A percentile compares a stretch with the other conserved stretches of the same genome.
Evolutionary conservation across 169 alveolate species (phyloP).

Genomic region (Cryptosporidium xiaoi): DNA sequence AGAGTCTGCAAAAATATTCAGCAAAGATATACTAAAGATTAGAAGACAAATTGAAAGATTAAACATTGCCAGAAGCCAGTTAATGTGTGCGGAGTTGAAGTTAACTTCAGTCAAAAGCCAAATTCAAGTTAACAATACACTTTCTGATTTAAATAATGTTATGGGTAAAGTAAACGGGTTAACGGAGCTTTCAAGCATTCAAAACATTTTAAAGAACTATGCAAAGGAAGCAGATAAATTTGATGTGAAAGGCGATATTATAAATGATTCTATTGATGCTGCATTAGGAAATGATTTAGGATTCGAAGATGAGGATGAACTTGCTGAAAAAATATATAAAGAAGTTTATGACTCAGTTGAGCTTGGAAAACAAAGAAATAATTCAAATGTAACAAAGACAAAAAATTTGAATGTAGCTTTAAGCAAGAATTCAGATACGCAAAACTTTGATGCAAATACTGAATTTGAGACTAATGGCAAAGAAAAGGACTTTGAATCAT

Average conservation of each 20-base stretch:
- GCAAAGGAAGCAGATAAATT: conserved; percentile 59
- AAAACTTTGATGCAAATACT: background rate
- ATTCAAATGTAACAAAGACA: background rate
- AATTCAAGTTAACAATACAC: conserved; percentile 49
- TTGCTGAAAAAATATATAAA: conserved; percentile 22
- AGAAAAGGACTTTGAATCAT: background rate
- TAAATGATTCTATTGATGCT: conserved; percentile 53
- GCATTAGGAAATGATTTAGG: conserved; percentile 36
- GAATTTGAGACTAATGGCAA: background rate
- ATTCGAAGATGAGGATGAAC: conserved; percentile 50
- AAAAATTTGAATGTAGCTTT: background rate
- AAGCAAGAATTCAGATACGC: background rate
- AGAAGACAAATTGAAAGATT: conserved; percentile 51
- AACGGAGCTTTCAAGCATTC: conserved; percentile 48
- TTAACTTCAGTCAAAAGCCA: conserved; percentile 63
- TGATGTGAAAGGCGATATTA: conserved; percentile 61
- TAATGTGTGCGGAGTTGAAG: conserved; percentile 65
- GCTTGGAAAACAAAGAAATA: background rate
- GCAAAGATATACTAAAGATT: conserved; percentile 45
- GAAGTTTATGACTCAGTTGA: conserved; percentile 17
- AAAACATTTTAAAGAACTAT: conserved; percentile 33
- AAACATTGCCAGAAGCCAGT: conserved; percentile 59
- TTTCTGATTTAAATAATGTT: conserved; percentile 30
- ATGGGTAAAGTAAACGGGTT: conserved; percentile 64
- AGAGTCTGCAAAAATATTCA: conserved; percentile 59